phyloP scores from a whole-genome alignment of 495 filamentous ascomycete genomes.

The Astrocystis sublimbata region DNA sequence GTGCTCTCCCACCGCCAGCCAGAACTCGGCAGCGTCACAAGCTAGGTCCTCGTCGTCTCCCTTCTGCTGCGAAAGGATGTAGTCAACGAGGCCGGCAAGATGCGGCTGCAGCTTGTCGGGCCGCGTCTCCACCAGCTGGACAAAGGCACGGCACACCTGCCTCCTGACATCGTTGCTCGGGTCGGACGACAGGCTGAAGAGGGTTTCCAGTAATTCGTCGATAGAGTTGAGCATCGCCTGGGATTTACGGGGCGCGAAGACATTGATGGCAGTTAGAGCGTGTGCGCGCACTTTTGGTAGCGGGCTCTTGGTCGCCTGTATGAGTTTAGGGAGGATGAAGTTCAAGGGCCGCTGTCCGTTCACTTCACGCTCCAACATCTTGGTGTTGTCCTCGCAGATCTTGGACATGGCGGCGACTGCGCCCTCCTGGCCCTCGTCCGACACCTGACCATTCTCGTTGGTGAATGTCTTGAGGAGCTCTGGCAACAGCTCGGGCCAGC shows the following conservation, averaged over 20 bases:
- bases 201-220: constrained; percentile 73
- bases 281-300: constrained; percentile 73
- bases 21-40: constrained; percentile 95
- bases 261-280: constrained; percentile 81
- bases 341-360: constrained; percentile 81
- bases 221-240: constrained; percentile 74
- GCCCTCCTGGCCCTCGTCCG: constrained; percentile 78
- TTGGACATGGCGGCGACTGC: constrained; percentile 91
- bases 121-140: constrained; percentile 85
- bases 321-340: constrained; percentile 86
- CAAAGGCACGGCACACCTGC: constrained; percentile 90
- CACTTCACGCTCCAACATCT: constrained; percentile 81
- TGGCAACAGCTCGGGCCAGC: constrained; percentile 87
- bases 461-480: constrained; percentile 74
- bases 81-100: constrained; percentile 85
- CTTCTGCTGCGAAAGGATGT: constrained; percentile 86
- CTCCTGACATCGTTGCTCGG: constrained; percentile 74
- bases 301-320: constrained; percentile 77
- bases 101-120: constrained; percentile 89
- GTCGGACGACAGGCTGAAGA: constrained; percentile 81
- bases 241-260: constrained; percentile 82
- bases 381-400: constrained; percentile 95
- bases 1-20: constrained; percentile 91
- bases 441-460: constrained; percentile 67
- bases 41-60: constrained; percentile 89